Base-by-base conservation (phyloP, 257 asterid species). In the Fraxinus anomala region DNA sequence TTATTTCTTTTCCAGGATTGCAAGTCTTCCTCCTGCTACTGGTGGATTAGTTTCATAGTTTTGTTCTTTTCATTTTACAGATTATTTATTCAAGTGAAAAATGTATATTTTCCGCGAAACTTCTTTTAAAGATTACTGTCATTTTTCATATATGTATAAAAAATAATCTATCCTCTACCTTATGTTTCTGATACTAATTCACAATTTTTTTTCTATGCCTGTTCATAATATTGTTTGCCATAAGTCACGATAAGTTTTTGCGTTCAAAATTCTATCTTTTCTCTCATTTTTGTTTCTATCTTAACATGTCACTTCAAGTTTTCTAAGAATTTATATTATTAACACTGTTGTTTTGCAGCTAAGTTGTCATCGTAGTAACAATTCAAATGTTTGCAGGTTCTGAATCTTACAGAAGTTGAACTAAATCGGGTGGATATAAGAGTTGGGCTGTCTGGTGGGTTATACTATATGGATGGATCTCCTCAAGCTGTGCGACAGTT, bases 381-480 rank as follows among this genome's bases (percentile, higher is more conserved):
- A 36, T 72, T 68, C 42, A 23, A 83, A 80, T 69, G 69, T 28
- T 78, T 90, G 77, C 88, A 93, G 98, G 93, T 93, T 83, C 76
- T 91, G 83, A 91, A 90, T 89, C 89, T 93, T 83, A 93, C 98
- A 5, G 97, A 93, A 87, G 88, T 93, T 82, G 97, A 90, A 75
- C 89, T 93, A 68, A 93, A 88, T 80, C 92, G 93, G 37, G 96
- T 93, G 70, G 98, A 93, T 83, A 82, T 93, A 36, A 84, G 98
- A 76, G 97, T 93, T 74, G 98, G 98, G 70, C 86, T 93, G 40
- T 87, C 97, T n/a, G 98, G 97, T 82, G 98, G 96, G 66, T 85
- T 90, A 24, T 93, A 93, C 92, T 93, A 89, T 85, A 93, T 91
- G 98, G 98, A 93, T 84, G 96, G 92, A 76, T 91, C 98, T 80